phyloP scores from a whole-genome alignment of 495 filamentous ascomycete genomes.

The Pyronema domesticum region DNA sequence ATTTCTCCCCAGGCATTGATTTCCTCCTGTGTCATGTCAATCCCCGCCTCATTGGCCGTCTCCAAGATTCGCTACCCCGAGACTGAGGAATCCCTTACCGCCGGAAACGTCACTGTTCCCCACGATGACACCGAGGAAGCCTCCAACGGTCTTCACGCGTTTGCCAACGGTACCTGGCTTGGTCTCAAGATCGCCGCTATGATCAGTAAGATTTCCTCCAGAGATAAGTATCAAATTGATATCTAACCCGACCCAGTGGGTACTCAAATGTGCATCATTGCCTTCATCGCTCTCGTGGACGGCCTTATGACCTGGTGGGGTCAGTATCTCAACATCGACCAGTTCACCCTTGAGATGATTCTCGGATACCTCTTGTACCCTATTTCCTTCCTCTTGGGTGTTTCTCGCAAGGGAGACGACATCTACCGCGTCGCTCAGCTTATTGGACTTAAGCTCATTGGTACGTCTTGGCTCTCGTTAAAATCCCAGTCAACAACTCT shows the following conservation, averaged over 20 bases:
- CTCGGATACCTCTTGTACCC: constrained; percentile 73
- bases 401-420: constrained; percentile 47
- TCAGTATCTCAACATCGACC: constrained; percentile 56
- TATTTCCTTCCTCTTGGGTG: constrained; percentile 69
- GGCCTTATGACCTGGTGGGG: constrained; percentile 83
- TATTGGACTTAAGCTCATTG: constrained; percentile 69
- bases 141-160: constrained; percentile 69
- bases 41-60: constrained; percentile 69
- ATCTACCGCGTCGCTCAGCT: constrained; percentile 57
- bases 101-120: constrained; percentile 60
- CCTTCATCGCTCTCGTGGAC: constrained; percentile 55
- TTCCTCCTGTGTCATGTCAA: constrained; percentile 83
- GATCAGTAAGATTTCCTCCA: constrained; percentile 30
- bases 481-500: not conserved
- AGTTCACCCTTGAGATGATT: constrained; percentile 58
- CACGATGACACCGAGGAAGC: constrained; percentile 50
- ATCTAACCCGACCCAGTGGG: constrained; percentile 25
- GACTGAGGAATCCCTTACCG: constrained; percentile 65
- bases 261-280: constrained; percentile 69
- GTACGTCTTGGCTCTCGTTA: constrained; percentile 21
- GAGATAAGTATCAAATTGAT: not conserved
- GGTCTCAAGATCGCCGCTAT: constrained; percentile 78
- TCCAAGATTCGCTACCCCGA: constrained; percentile 82
- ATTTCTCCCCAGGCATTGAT: constrained; percentile 72
- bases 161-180: constrained; percentile 72